Percentiles rank a stretch among this genome's conserved stretches.
Evolutionary conservation across 441 rosid genomes (phyloP).

Genomic region (Rhodomyrtus psidioides): DNA sequence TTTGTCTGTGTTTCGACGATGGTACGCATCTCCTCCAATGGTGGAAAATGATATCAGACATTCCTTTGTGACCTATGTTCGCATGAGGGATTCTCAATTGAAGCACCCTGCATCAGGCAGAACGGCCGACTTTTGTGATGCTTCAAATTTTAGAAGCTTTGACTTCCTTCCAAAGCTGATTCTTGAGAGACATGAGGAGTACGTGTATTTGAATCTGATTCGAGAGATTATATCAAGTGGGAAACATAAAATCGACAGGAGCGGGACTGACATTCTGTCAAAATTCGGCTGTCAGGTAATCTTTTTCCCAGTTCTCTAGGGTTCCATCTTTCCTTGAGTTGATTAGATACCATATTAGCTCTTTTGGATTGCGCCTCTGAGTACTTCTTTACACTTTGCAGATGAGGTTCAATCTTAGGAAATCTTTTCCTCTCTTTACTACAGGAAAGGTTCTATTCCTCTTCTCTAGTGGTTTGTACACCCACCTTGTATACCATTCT

Average conservation of each 20-base stretch:
- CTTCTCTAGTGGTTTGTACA: not conserved
- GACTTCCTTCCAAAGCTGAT: slow-evolving; percentile 3
- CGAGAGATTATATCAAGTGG: not conserved
- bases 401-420: slow-evolving; percentile 9
- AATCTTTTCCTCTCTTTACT: slow-evolving; percentile 2
- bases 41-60: not conserved
- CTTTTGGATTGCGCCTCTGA: not conserved
- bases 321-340: not conserved
- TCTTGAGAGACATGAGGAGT: slow-evolving; percentile 1
- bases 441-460: not conserved
- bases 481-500: not conserved
- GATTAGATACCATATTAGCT: not conserved
- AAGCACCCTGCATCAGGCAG: not conserved
- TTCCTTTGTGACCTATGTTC: slow-evolving; percentile 3
- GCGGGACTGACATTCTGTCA: not conserved
- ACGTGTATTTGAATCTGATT: not conserved
- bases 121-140: not conserved
- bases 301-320: not conserved
- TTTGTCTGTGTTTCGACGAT: not conserved
- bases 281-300: not conserved
- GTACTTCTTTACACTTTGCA: not conserved
- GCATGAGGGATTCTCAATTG: not conserved
- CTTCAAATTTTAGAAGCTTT: not conserved
- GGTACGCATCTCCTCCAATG: not conserved
- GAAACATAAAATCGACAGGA: not conserved